Evolutionary conservation across 768 basidiomycete species (phyloP), one percentile per base, ranked within the genome.

Genomic region (Lentinus brumalis): DNA sequence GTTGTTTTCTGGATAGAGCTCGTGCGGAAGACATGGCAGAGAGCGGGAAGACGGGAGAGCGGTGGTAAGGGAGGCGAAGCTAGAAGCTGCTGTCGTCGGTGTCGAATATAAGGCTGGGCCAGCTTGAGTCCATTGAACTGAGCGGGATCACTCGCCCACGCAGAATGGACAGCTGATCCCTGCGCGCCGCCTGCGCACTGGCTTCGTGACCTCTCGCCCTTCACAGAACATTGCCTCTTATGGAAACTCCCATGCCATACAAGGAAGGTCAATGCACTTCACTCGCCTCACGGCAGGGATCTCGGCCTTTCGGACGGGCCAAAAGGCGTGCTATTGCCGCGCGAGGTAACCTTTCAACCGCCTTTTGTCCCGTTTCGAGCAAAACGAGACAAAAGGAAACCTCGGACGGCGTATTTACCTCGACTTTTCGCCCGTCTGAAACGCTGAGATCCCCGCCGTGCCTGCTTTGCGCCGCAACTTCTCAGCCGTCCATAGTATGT

Each of bases 161-260:
- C 40, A 31, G 16, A 16, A 12, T 6, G 55, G 54, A 16, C 60
- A 61, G 54, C 60, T 61, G 60, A 61, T 61, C 60, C 47, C 35
- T 49, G 53, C 59, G 53, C 53, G 50, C 45, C 18, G 44, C 47
- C 35, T 49, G 53, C 59, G 53, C 53, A 55, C 46, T 35, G 44
- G 38, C 41, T 44, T 31, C 60, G 60, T 61, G 60, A 56, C 60
- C 50, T 29, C 31, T 18, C 5, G 1, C 7, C 32, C 52, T 49
- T 53, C 52, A 54, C 58, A 60, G 42, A 44, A 44, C 26, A n/a
- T n/a, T 12, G 18, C 60, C 53, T 31, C 1, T 15, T 55, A 39
- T 50, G 60, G 60, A n/a, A 56, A 7, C 40, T 6, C 3, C 7
- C 58, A 41, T 52, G 45, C 58, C 58, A 47, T 53, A 50, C 53